Base-by-base conservation (phyloP, 176 grass and related monocot genomes). In the Zoysia japonica region DNA sequence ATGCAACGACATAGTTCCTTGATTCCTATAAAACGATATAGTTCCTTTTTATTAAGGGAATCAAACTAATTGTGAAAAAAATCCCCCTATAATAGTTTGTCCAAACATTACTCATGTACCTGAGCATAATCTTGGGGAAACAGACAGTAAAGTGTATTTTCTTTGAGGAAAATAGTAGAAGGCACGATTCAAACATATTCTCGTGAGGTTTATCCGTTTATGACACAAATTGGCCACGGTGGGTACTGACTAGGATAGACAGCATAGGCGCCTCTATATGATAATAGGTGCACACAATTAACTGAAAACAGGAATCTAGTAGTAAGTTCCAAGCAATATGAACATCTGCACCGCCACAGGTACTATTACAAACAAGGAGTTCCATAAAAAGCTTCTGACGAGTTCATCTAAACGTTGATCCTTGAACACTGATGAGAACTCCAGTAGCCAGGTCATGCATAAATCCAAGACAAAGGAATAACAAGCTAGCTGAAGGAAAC, bases 391-490 rank as follows among this genome's bases (percentile, higher is more conserved):
- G 61, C 61, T 79, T 74, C 56, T 56, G 63, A 69, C 53, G 73
- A 66, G 2, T 49, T 19, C 64, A 61, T 43, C 56, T 81, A 55
- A 68, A 11, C 10, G 63, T 20, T 63, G 54, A 62, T 69, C 71
- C 56, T 46, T 43, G 62, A 54, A 20, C 11, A 67, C 68, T 74
- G 75, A 88, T 74, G 75, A 88, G 69, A 47, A 63, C 47, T 61
- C 53, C 46, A 79, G 49, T 83, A 55, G 67, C 70, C 57, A 16
- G 68, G 53, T 13, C 15, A 47, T 49, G 72, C 42, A 78, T 28
- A 47, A 78, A 44, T 45, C 75, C 76, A 88, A 75, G 42, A 69
- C 55, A 82, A 80, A 28, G 82, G 67, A 83, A 88, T 80, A 78
- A 76, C 81, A 16, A 12, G 38, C 28, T 44, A 45, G 50, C 55